phyloP scores from a whole-genome alignment of 2,329 filamentous ascomycete species.

The Ceratocystis cacaofunesta region DNA sequence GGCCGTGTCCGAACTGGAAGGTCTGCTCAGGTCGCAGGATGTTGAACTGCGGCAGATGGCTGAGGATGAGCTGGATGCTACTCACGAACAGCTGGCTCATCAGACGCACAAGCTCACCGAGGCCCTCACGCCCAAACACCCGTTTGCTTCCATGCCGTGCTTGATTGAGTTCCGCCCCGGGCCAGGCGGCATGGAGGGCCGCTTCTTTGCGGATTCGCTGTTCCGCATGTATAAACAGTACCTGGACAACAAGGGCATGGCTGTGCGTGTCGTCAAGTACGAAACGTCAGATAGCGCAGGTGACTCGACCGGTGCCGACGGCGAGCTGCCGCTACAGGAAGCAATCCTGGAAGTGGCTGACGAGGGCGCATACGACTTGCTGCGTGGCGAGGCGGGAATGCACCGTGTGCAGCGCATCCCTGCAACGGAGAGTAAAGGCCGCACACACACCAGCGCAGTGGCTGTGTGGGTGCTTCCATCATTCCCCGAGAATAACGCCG shows the following conservation, averaged over 20 bases:
- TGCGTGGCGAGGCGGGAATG: constrained; percentile 83
- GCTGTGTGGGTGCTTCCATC: constrained; percentile 85
- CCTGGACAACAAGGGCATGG: constrained; percentile 54
- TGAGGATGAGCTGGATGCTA: constrained; percentile 62
- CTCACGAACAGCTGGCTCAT: constrained; percentile 43
- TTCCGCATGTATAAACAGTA: constrained; percentile 80
- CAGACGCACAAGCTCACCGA: constrained; percentile 57
- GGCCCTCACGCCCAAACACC: constrained; percentile 71
- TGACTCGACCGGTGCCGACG: constrained; percentile 35
- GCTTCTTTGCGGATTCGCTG: constrained; percentile 75
- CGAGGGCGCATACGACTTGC: constrained; percentile 61
- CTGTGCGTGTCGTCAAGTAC: constrained; percentile 59
- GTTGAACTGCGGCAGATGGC: constrained; percentile 64
- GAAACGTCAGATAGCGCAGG: constrained; percentile 54
- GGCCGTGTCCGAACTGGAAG: constrained; percentile 38
- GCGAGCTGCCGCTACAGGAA: constrained; percentile 62
- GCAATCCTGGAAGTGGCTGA: constrained; percentile 72
- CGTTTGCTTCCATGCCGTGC: constrained; percentile 80
- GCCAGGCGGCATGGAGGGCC: constrained; percentile 79
- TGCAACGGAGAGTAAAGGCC: constrained; percentile 75
- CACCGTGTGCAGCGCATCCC: constrained; percentile 91
- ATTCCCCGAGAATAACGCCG: constrained; percentile 43
- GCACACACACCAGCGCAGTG: constrained; percentile 85
- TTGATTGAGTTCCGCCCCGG: constrained; percentile 85
- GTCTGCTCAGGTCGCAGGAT: constrained; percentile 32